Evolutionary conservation across 2,329 filamentous ascomycete species (phyloP).

Genomic region (Parastagonospora avenae): DNA sequence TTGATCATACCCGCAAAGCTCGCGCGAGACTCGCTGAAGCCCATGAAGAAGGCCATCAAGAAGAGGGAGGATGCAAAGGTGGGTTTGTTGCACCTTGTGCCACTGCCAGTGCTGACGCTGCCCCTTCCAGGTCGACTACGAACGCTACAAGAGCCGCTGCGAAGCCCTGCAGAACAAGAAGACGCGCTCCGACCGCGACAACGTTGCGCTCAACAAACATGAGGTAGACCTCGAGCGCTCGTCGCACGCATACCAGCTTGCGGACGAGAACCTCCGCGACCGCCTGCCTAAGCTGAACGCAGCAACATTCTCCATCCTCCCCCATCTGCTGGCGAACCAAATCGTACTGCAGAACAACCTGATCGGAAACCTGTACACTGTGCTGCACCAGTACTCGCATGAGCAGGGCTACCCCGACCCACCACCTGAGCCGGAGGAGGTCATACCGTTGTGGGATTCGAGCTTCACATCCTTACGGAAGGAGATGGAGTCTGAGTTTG

Average conservation of each 20-base stretch:
- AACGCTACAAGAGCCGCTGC: constrained; percentile 74
- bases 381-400: constrained; percentile 73
- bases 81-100: constrained; percentile 1
- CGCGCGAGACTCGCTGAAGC: constrained; percentile 70
- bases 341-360: constrained; percentile 79
- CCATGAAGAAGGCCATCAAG: constrained; percentile 82
- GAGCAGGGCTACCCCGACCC: constrained; percentile 72
- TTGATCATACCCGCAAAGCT: constrained; percentile 73
- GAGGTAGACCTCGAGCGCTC: constrained; percentile 71
- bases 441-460: constrained; percentile 69
- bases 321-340: constrained; percentile 71
- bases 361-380: constrained; percentile 78
- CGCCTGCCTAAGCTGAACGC: constrained; percentile 73
- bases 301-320: constrained; percentile 74
- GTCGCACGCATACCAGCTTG: constrained; percentile 73
- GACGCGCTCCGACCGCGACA: constrained; percentile 74
- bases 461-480: constrained; percentile 67
- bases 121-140: constrained; percentile 69
- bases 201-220: constrained; percentile 70
- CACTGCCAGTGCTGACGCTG: constrained; percentile 12
- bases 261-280: constrained; percentile 74
- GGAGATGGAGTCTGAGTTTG: constrained; percentile 68
- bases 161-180: constrained; percentile 73
- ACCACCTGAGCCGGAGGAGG: constrained; percentile 72
- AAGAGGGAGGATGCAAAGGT: constrained; percentile 80